Evolutionary conservation across 805 yeast genomes (phyloP).

Genomic region (Candida glaebosa): DNA sequence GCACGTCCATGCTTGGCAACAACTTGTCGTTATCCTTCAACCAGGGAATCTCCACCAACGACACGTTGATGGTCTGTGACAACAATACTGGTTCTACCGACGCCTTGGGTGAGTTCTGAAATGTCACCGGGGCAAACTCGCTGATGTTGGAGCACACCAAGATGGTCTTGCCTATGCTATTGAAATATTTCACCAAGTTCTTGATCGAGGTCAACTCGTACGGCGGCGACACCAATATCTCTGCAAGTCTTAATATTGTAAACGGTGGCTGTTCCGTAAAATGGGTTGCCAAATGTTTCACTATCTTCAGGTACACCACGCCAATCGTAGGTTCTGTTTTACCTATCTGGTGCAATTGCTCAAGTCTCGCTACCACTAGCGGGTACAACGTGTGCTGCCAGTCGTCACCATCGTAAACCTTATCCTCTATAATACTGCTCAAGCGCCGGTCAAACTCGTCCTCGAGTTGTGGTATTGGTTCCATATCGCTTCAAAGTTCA

Average conservation of each 20-base stretch:
- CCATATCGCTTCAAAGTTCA: background rate
- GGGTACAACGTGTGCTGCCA: slow-evolving; percentile 13
- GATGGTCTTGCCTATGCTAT: slow-evolving; percentile 35
- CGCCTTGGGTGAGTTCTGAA: slow-evolving; percentile 5
- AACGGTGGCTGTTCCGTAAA: slow-evolving; percentile 41
- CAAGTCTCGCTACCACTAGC: slow-evolving; percentile 8
- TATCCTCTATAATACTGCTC: background rate
- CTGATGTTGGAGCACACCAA: slow-evolving; percentile 25
- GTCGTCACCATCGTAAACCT: background rate
- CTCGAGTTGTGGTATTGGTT: background rate
- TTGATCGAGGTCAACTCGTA: slow-evolving; percentile 26
- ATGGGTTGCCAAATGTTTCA: slow-evolving; percentile 23
- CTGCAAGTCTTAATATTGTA: slow-evolving; percentile 46
- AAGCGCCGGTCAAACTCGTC: background rate
- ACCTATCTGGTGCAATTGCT: slow-evolving; percentile 7
- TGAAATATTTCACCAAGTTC: slow-evolving; percentile 40
- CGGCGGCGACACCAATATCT: slow-evolving; percentile 41
- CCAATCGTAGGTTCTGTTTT: background rate
- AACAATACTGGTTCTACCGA: slow-evolving; percentile 2
- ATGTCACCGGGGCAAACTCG: slow-evolving; percentile 21
- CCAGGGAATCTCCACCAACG: slow-evolving; percentile 30
- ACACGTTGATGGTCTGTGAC: slow-evolving; percentile 11
- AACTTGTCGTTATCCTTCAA: slow-evolving; percentile 10
- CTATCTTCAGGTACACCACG: slow-evolving; percentile 22
- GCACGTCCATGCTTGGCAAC: background rate